phyloP scores from a whole-genome alignment of 176 grass and related monocot species.

The Raddia distichophylla region DNA sequence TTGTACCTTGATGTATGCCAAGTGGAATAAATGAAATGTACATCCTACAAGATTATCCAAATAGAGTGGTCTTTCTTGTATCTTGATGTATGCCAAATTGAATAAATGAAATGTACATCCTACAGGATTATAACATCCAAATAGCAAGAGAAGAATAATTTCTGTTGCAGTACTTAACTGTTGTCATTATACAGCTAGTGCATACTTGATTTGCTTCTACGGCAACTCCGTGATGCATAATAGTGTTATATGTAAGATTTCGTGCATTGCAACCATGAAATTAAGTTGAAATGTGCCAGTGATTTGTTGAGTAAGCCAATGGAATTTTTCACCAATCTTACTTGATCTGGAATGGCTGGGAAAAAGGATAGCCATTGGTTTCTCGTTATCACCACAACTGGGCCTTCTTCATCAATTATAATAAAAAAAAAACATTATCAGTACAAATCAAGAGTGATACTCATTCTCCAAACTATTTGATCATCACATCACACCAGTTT shows the following conservation, averaged over 20 bases:
- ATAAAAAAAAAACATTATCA: neutral
- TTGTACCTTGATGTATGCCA: neutral
- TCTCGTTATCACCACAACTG: neutral
- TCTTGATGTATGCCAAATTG: neutral
- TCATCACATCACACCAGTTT: neutral
- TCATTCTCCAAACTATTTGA: slow-evolving; percentile 4
- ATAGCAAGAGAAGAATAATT: neutral
- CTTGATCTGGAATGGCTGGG: neutral
- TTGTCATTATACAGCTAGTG: neutral
- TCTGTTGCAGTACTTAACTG: neutral
- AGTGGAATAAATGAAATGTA: neutral
- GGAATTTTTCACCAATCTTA: neutral
- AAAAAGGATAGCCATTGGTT: neutral
- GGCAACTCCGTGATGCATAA: neutral
- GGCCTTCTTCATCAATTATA: neutral
- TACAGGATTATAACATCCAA: neutral
- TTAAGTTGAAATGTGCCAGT: neutral
- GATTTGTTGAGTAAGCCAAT: neutral
- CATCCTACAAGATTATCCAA: neutral
- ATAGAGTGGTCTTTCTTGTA: neutral
- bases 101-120: neutral
- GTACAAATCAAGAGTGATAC: neutral
- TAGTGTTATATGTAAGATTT: neutral
- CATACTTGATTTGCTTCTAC: neutral
- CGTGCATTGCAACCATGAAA: neutral